Base-by-base conservation (phyloP, 176 grass and related monocot species). In the Oryza glumipatula region DNA sequence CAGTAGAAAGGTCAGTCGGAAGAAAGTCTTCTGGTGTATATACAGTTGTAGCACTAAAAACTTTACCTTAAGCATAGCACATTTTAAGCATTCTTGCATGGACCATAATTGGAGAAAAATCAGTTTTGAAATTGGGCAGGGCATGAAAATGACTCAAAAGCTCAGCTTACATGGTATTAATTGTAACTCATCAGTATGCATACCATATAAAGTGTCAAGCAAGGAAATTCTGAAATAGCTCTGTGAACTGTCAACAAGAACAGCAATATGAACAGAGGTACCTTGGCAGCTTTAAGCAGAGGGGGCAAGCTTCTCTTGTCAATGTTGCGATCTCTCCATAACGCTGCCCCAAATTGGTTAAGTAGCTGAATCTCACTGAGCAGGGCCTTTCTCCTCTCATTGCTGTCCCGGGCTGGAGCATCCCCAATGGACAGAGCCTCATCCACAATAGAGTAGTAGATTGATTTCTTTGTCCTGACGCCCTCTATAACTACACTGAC, bases 341-440 rank as follows among this genome's bases (percentile, higher is more conserved):
- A 77, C 21, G 73, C 78, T 9, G 84, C 85, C 26, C 91, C 88
- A 61, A 90, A 87, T 66, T 89, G 76, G 80, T 87, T 89, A 10
- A 90, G 77, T 4, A 92, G 91, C 73, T 92, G 87, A 77, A 92
- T 89, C 87, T 87, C 88, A 2, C 81, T 84, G 5, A 92, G 81
- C 72, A 89, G 65, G 44, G 84, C 81, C 43, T 90, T 84, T 52
- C 88, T 89, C 81, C 72, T 87, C 41, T 90, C 91, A 73, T 73
- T 72, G 11, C 79, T 36, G 4, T 91, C 90, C 26, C 67, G 73
- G 68, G 36, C 48, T n/a, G 77, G 56, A 44, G 47, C 38, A 76
- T 89, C 81, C 49, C 87, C 84, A n/a, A 87, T 72, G 6, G 87
- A 86, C 22, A 93, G 68, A 70, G 85, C 91, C 81, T 93, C 84